Percentiles rank a stretch among this genome's conserved stretches.
These are phyloP conservation scores for Calonectria fujianensis DNA, from an alignment of 2,329 filamentous ascomycete genomes.

Conservation along the genomic window DNA sequence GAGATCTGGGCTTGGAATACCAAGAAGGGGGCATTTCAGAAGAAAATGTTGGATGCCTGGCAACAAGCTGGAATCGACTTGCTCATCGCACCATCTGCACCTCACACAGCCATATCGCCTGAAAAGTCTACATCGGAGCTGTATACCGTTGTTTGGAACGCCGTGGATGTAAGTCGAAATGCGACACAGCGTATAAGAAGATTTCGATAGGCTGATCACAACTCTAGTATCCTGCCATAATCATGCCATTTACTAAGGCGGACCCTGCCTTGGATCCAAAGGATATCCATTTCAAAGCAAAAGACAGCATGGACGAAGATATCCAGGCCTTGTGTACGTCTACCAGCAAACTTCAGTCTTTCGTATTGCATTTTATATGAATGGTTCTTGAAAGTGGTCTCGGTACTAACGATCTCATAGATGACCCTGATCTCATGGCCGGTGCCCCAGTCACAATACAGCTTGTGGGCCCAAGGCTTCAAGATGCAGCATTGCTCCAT, in stretches of 20 bases:
- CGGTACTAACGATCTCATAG: neutral
- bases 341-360: neutral
- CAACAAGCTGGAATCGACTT: slow-evolving; percentile 5
- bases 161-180: neutral
- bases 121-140: neutral
- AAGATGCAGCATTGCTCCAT: neutral
- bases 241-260: neutral
- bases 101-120: neutral
- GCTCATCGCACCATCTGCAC: neutral
- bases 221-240: neutral
- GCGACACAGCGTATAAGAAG: rapidly evolving
- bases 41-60: slow-evolving; percentile 7
- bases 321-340: neutral
- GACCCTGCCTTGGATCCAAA: neutral
- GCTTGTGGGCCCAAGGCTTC: neutral
- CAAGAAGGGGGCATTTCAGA: slow-evolving; percentile 6
- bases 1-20: slow-evolving; percentile 8
- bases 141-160: slow-evolving; percentile 9
- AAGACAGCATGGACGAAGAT: neutral
- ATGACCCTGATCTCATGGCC: neutral
- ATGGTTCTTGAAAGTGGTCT: neutral
- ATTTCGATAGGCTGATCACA: neutral
- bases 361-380: neutral
- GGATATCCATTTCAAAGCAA: neutral
- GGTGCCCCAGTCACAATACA: neutral